These are phyloP conservation scores for Lentinus tigrinus DNA, from an alignment of 768 basidiomycete species.

Conservation along the genomic window DNA sequence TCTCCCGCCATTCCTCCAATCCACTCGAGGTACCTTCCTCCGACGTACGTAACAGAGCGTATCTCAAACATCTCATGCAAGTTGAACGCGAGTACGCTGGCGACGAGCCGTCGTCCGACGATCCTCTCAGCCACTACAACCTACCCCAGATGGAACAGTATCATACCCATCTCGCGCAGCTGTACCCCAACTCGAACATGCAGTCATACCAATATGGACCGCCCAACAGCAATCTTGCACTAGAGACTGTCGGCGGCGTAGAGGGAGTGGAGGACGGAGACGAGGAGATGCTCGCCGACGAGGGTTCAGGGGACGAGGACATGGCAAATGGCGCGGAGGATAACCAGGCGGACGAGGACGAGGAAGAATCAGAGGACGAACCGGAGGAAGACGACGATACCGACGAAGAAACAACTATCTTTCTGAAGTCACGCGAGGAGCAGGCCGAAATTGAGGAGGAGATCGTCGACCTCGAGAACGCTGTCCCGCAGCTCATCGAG, in stretches of 20 bases:
- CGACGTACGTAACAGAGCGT: conserved; percentile 50
- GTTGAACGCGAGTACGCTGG: conserved; percentile 31
- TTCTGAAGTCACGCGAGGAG: conserved; percentile 61
- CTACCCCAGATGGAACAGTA: conserved; percentile 45
- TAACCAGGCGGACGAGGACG: conserved; percentile 26
- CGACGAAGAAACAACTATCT: conserved; percentile 63
- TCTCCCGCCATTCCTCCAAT: conserved; percentile 75
- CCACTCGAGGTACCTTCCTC: conserved; percentile 69
- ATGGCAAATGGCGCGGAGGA: conserved; percentile 41
- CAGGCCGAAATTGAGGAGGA: conserved; percentile 73
- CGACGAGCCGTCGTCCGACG: conserved; percentile 47
- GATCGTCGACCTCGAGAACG: conserved; percentile 65
- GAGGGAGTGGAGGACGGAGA: conserved; percentile 17
- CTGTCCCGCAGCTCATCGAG: conserved; percentile 61
- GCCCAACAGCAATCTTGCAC: not conserved
- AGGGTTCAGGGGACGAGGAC: conserved; percentile 44
- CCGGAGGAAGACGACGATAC: conserved; percentile 39
- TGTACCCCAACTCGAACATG: conserved; percentile 34
- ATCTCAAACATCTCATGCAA: conserved; percentile 38
- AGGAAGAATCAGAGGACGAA: conserved; percentile 31
- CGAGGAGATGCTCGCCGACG: conserved; percentile 24
- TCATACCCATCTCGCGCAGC: conserved; percentile 47
- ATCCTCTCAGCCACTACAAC: conserved; percentile 42
- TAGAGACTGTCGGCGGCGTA: not conserved
- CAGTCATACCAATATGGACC: conserved; percentile 6